Percentiles rank a stretch among this genome's conserved stretches.
Evolutionary conservation across 352 stramenopile species (phyloP).

Genomic region (Globisporangium uncinulatum): DNA sequence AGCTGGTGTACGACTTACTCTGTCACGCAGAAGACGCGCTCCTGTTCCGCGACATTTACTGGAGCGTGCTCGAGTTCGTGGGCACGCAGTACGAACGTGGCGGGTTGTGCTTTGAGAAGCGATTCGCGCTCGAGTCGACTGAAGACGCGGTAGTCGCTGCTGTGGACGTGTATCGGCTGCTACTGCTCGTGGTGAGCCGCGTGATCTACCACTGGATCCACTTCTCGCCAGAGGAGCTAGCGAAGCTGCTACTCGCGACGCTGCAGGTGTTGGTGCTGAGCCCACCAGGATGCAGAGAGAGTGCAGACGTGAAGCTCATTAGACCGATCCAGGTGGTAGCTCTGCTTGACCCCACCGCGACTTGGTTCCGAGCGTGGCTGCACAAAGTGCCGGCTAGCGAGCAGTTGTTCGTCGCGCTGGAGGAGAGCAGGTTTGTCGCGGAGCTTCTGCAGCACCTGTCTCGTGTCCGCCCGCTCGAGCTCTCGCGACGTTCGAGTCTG

Average conservation of each 20-base stretch:
- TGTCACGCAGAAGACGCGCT: slow-evolving; percentile 36
- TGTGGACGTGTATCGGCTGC: slow-evolving; percentile 38
- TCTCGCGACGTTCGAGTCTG: slow-evolving; percentile 2
- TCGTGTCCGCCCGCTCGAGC: slow-evolving; percentile 24
- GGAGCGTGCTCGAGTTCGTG: slow-evolving; percentile 40
- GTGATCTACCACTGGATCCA: slow-evolving; percentile 53
- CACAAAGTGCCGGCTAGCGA: slow-evolving; percentile 24
- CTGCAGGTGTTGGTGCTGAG: slow-evolving; percentile 41
- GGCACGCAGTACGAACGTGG: slow-evolving; percentile 16
- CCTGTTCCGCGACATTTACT: slow-evolving; percentile 49
- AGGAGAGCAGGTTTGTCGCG: slow-evolving; percentile 27
- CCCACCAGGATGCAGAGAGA: slow-evolving; percentile 16
- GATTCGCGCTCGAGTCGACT: slow-evolving; percentile 7
- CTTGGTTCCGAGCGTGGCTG: slow-evolving; percentile 49
- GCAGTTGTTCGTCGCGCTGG: slow-evolving; percentile 33
- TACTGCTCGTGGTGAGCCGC: slow-evolving; percentile 27
- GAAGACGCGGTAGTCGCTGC: slow-evolving; percentile 9
- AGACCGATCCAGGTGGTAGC: slow-evolving; percentile 26
- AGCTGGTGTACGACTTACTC: slow-evolving; percentile 34
- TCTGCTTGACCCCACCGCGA: slow-evolving; percentile 23
- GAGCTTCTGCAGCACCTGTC: slow-evolving; percentile 41
- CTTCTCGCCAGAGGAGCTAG: slow-evolving; percentile 36
- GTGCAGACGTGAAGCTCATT: slow-evolving; percentile 16
- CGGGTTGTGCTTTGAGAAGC: slow-evolving; percentile 23
- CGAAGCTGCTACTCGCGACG: slow-evolving; percentile 31